Evolutionary conservation across 2,329 filamentous ascomycete species (phyloP).

Genomic region (Cadophora gregata): DNA sequence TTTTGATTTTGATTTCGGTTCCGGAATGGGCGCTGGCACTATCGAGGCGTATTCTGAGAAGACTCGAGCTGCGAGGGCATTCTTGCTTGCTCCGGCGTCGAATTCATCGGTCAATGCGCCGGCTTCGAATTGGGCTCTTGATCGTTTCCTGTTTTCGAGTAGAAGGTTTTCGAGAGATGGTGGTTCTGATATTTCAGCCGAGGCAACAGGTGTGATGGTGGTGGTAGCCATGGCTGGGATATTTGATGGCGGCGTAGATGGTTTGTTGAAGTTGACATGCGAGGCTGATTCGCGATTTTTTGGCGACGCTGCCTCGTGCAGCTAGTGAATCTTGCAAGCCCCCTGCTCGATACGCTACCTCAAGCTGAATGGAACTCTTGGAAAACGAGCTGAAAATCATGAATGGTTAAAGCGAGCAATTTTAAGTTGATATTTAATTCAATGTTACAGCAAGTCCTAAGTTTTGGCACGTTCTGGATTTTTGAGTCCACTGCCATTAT

Average conservation of each 20-base stretch:
- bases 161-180: conserved; percentile 48
- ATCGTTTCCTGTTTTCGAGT: conserved; percentile 50
- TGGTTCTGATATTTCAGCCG: conserved; percentile 18
- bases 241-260: not conserved
- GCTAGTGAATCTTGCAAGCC: conserved; percentile 12
- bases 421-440: too few relatives aligned
- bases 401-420: not conserved
- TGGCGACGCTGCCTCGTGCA: conserved; percentile 9
- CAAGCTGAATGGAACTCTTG: not conserved
- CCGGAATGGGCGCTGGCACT: conserved; percentile 19
- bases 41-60: conserved; percentile 65
- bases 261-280: conserved; percentile 15
- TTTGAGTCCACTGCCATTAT: too few relatives aligned
- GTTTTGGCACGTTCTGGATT: too few relatives aligned
- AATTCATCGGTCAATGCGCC: conserved; percentile 28
- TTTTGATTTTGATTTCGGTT: conserved; percentile 21
- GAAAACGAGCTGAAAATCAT: not conserved
- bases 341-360: conserved; percentile 1
- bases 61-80: conserved; percentile 41
- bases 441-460: too few relatives aligned
- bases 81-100: conserved; percentile 40
- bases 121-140: conserved; percentile 49
- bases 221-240: conserved; percentile 21
- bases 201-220: conserved; percentile 11
- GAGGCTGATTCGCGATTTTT: conserved; percentile 18